Percentiles rank a stretch among this genome's conserved stretches.
phyloP scores from a whole-genome alignment of 768 basidiomycete genomes.

The Boletus speciosus region DNA sequence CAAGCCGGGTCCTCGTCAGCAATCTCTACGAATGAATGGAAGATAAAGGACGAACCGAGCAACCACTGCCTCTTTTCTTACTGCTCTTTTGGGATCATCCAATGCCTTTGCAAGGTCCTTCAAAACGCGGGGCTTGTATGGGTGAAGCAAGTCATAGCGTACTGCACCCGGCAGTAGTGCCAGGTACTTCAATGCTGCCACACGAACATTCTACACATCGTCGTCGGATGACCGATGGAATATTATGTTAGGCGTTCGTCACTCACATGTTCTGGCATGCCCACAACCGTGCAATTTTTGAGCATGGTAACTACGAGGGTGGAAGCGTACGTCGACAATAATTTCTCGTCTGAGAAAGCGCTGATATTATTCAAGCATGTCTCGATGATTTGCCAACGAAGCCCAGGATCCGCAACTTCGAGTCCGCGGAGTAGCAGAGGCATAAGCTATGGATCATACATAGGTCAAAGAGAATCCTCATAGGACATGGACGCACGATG shows the following conservation, averaged over 20 bases:
- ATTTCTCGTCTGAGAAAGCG: slow-evolving; percentile 46
- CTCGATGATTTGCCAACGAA: slow-evolving; percentile 78
- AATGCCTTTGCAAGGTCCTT: slow-evolving; percentile 70
- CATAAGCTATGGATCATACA: slow-evolving; percentile 58
- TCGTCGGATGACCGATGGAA: neutral
- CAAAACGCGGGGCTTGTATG: slow-evolving; percentile 69
- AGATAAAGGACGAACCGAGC: slow-evolving; percentile 44
- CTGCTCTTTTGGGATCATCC: slow-evolving; percentile 85
- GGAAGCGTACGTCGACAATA: slow-evolving; percentile 65
- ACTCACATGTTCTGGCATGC: slow-evolving; percentile 56
- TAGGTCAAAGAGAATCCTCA: neutral
- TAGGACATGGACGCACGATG: slow-evolving; percentile 36
- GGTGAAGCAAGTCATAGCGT: slow-evolving; percentile 81
- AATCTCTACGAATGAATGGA: neutral
- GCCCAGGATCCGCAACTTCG: slow-evolving; percentile 66
- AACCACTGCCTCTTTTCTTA: slow-evolving; percentile 87
- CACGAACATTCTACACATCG: slow-evolving; percentile 62
- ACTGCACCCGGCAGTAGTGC: slow-evolving; percentile 70
- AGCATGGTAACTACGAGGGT: slow-evolving; percentile 72
- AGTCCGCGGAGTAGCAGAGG: slow-evolving; percentile 86
- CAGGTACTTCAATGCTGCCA: slow-evolving; percentile 71
- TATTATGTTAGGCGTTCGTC: neutral
- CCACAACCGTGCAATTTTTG: slow-evolving; percentile 49
- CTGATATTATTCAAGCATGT: slow-evolving; percentile 71
- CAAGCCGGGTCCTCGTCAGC: slow-evolving; percentile 3